Evolutionary conservation across 2,329 filamentous ascomycete species (phyloP).

Genomic region (Pseudogymnoascus sp.): DNA sequence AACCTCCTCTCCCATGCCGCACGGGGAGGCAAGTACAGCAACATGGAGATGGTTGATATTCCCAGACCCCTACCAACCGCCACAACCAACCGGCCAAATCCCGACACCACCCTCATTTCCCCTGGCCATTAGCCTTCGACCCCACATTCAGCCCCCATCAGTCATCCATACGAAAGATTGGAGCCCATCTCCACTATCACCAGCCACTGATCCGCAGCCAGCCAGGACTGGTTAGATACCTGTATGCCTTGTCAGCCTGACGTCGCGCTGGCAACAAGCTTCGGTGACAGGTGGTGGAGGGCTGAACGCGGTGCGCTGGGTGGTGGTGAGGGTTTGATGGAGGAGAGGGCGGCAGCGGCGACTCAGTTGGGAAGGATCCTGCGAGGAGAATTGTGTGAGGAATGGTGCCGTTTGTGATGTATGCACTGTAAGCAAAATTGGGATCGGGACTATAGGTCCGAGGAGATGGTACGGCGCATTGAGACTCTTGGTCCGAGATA

Average conservation of each 20-base stretch:
- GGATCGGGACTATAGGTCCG: background rate
- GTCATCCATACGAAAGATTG: background rate
- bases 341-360: background rate
- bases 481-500: background rate
- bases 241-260: constrained; percentile 5
- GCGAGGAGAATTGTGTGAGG: background rate
- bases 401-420: background rate
- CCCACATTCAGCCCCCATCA: background rate
- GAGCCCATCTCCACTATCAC: background rate
- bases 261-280: background rate
- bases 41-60: background rate
- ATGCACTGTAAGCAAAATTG: background rate
- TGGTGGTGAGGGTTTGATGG: background rate
- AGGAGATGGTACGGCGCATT: too few relatives aligned
- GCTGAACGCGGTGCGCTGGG: background rate
- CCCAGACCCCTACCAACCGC: background rate
- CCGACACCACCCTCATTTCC: background rate
- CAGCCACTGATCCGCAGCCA: background rate
- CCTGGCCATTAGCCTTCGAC: background rate
- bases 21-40: background rate
- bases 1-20: background rate
- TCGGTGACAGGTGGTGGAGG: background rate
- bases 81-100: background rate
- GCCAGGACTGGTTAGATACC: background rate
- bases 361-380: background rate